Base-by-base conservation (phyloP, 768 basidiomycete genomes). In the Leccinellum albellum region DNA sequence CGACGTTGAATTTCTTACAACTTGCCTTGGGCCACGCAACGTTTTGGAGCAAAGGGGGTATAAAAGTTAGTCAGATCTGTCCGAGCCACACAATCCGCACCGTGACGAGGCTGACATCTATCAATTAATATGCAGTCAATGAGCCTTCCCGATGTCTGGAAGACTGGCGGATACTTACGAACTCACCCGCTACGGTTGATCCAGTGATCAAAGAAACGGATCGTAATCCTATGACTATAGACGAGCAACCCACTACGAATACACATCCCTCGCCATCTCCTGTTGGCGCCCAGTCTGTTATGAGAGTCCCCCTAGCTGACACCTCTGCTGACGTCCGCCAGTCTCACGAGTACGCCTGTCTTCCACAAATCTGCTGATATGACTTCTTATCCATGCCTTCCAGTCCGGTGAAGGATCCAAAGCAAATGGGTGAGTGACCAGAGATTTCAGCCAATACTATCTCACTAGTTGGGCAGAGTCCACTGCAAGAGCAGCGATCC, bases 1-100 rank as follows among this genome's bases (percentile, higher is more conserved):
- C 64, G 95, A 98, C 67, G 85, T 89, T 0, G 74, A 96, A 8
- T 72, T 96, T 10, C 86, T 98, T 61, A 88, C 91, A 81, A 94
- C 93, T 0, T 90, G 97, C 50, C 78, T 98, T 23, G 95, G 93
- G 0, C 90, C 94, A 58, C 73, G 94, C 20, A 79, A 84, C 53
- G 83, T 90, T 8, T 73, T 96, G 58, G 85, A 85, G 64, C 76
- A 91, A 37, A 76, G 91, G 60, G 93, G 91, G 8, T 94, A 89
- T 67, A 89, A 91, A 66, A 86, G 89, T 88, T 61, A 15, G 75
- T 63, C 5, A 17, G 0, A 50, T 46, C 42, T 49, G 20, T 26
- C 9, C 26, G 57, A 9, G 31, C 29, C 4, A 28, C 8, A 3
- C 2, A 9, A 23, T n/a, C 6, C 21, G 28, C 28, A 29, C n/a